phyloP scores from a whole-genome alignment of 1,284 basidiomycete genomes.

The Ganoderma sp. region DNA sequence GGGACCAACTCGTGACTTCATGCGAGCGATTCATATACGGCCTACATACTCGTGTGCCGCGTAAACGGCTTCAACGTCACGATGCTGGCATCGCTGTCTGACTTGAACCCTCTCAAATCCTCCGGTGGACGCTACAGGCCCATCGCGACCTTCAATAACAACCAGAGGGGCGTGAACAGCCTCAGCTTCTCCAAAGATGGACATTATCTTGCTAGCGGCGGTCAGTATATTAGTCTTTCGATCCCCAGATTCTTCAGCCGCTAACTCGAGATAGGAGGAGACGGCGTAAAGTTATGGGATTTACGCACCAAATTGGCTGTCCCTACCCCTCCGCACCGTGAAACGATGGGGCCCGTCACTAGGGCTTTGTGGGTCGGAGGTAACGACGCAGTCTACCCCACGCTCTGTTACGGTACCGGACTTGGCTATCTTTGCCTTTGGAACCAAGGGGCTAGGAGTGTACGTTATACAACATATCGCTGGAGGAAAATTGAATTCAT shows the following conservation, averaged over 20 bases:
- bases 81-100: not conserved
- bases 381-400: not conserved
- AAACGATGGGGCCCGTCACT: not conserved
- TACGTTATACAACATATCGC: too few relatives aligned
- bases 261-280: not conserved
- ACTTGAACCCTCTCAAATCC: not conserved
- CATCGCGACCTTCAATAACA: not conserved
- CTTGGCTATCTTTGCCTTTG: constrained; percentile 10
- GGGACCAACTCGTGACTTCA: not conserved
- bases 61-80: too few relatives aligned
- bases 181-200: constrained; percentile 7
- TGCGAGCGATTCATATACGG: not conserved
- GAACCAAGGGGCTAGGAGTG: not conserved
- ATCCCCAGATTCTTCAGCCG: not conserved
- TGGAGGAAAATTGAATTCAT: too few relatives aligned
- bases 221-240: too few relatives aligned
- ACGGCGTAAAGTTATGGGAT: not conserved
- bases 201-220: constrained; percentile 8
- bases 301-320: not conserved
- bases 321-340: not conserved
- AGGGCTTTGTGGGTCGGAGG: constrained; percentile 4
- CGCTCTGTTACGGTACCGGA: constrained; percentile 11
- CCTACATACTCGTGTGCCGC: too few relatives aligned
- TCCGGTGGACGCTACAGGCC: constrained; percentile 2
- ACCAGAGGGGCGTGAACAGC: not conserved